A percentile compares a stretch with the other conserved stretches of the same genome.
phyloP scores from a whole-genome alignment of 768 basidiomycete genomes.

The Tricholoma flavovirens region DNA sequence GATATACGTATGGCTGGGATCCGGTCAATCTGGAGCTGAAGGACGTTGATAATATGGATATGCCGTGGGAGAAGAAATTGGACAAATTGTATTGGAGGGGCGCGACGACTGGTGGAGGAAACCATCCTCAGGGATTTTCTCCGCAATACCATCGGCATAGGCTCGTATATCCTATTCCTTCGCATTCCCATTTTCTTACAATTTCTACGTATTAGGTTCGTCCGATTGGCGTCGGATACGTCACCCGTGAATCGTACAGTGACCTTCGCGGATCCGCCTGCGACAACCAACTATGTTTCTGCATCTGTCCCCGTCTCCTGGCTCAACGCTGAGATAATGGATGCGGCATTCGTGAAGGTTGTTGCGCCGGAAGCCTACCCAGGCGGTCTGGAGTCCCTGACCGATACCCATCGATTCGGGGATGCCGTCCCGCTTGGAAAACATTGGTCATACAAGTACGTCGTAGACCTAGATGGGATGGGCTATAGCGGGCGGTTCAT shows the following conservation, averaged over 20 bases:
- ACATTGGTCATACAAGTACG: slow-evolving; percentile 92
- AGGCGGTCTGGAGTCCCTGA: slow-evolving; percentile 63
- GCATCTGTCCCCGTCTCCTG: slow-evolving; percentile 50
- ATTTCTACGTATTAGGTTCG: slow-evolving; percentile 36
- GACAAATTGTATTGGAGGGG: slow-evolving; percentile 93
- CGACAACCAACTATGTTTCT: slow-evolving; percentile 52
- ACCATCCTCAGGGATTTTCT: slow-evolving; percentile 77
- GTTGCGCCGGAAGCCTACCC: slow-evolving; percentile 70
- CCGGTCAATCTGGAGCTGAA: slow-evolving; percentile 63
- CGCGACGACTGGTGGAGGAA: slow-evolving; percentile 93
- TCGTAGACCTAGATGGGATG: slow-evolving; percentile 93
- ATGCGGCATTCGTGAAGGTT: slow-evolving; percentile 78
- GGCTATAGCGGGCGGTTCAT: slow-evolving; percentile 90
- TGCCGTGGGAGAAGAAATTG: slow-evolving; percentile 84
- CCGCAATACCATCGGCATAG: slow-evolving; percentile 84
- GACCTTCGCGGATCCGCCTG: slow-evolving; percentile 63
- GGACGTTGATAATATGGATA: slow-evolving; percentile 80
- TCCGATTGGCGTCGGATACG: slow-evolving; percentile 68
- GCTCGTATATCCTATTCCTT: slow-evolving; percentile 26
- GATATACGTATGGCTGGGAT: slow-evolving; percentile 93
- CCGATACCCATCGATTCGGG: slow-evolving; percentile 60
- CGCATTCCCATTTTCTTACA: slow-evolving; percentile 8
- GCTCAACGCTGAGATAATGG: slow-evolving; percentile 81
- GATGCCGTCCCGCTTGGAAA: slow-evolving; percentile 76
- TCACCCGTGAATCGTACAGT: slow-evolving; percentile 53